These are phyloP conservation scores for Mercurialis annua DNA, from an alignment of 345 rosid species.

Conservation along the genomic window DNA sequence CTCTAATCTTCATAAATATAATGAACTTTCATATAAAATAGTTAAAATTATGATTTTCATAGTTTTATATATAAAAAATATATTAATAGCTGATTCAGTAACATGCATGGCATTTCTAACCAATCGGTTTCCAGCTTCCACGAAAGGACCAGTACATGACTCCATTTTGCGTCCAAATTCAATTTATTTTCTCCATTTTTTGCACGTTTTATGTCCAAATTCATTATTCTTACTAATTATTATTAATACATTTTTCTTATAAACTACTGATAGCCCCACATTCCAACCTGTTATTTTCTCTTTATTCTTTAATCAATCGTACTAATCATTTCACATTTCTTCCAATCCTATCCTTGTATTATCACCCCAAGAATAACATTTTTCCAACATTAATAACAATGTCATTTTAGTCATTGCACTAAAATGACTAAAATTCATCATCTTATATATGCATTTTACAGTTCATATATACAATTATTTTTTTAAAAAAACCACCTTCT, in stretches of 20 bases:
- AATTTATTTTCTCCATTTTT: neutral
- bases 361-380: neutral
- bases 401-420: conserved; percentile 24
- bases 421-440: neutral
- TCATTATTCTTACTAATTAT: neutral
- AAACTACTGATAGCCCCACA: neutral
- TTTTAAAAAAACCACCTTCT: neutral
- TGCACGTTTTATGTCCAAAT: neutral
- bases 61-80: too few relatives aligned
- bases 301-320: neutral
- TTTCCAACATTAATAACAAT: neutral
- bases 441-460: neutral
- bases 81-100: too few relatives aligned
- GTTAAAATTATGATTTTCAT: too few relatives aligned
- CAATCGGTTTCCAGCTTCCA: too few relatives aligned
- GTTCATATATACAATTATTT: too few relatives aligned
- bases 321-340: neutral
- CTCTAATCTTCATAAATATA: too few relatives aligned
- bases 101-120: too few relatives aligned
- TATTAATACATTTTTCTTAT: neutral
- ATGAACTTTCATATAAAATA: too few relatives aligned
- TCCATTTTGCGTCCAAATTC: conserved; percentile 25
- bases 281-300: conserved; percentile 4
- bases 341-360: conserved; percentile 14
- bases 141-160: neutral